phyloP scores from a whole-genome alignment of 2,329 filamentous ascomycete genomes.

The Fusarium agapanthi region DNA sequence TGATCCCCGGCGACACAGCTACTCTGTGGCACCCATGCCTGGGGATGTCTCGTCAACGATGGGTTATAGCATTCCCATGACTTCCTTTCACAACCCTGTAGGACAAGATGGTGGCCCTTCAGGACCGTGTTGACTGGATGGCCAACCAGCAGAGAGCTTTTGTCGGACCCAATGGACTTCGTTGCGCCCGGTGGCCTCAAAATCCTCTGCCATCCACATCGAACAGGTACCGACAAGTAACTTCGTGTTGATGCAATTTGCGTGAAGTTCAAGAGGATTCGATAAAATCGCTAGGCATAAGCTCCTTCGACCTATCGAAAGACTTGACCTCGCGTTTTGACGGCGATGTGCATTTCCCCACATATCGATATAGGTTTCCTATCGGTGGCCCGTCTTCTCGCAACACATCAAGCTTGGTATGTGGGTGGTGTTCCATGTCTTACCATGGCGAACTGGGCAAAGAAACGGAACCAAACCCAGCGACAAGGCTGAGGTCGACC shows the following conservation, averaged over 20 bases:
- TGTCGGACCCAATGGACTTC: neutral
- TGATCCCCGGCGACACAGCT: conserved; percentile 39
- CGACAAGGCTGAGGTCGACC: neutral
- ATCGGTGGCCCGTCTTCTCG: neutral
- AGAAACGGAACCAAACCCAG: neutral
- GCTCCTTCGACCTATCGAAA: neutral
- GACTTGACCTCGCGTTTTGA: neutral
- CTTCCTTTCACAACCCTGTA: conserved; percentile 32
- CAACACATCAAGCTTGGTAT: neutral
- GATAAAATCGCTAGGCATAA: neutral
- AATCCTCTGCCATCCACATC: neutral
- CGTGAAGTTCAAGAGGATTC: neutral
- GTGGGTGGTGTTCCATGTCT: neutral
- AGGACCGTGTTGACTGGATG: conserved; percentile 37
- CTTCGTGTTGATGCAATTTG: neutral
- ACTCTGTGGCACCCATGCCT: conserved; percentile 32
- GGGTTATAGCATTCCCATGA: conserved; percentile 40
- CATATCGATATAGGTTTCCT: neutral
- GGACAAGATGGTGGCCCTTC: conserved; percentile 28
- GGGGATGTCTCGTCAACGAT: conserved; percentile 35
- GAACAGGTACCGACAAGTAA: neutral
- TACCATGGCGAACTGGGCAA: neutral
- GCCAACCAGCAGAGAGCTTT: conserved; percentile 9
- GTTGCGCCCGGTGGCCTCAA: neutral
- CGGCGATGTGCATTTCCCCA: neutral